Evolutionary conservation across 2,329 filamentous ascomycete genomes (phyloP), one percentile per base, ranked within the genome.

Genomic region (Scytalidium lignicola): DNA sequence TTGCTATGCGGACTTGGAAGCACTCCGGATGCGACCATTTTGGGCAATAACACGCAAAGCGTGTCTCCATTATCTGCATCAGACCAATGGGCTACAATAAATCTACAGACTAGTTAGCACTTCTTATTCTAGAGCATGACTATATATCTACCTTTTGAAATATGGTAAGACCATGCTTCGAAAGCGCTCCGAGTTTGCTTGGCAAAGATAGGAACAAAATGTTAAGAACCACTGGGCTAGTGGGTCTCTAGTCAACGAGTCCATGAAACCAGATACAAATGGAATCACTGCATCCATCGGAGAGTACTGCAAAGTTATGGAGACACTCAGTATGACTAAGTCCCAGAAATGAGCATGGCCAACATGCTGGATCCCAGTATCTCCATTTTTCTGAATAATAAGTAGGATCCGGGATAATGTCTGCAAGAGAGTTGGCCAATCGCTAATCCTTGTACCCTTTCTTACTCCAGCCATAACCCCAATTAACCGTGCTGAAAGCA

Each of bases 121-220:
- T 13, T 21, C 22, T 46, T 6, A 23, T 26, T 9, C 22, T 44
- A 15, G 18, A 13, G 3, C 40, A 26, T 17, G 10, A 41, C 5
- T 12, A 28, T 17, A 12, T 37, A 51, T 26, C 17, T 29, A 88
- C 79, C 81, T 89, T 65, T 95, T 88, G 58, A 97, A 90, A 50
- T 88, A 83, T 32, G 82, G 85, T 7, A 91, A 74, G 26, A 95
- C 77, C n/a, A 96, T 73, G 55, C 82, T 84, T 47, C 83, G 79
- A 62, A 97, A 99, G 37, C 88, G 79, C 47, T 85, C 79, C 1
- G 77, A 65, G 42, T 90, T 84, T 29, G 95, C 73, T 47, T 89
- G 79, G 0, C 88, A 85, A 57, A 93, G 84, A 46, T 88, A 84
- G 13, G 85, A 85, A 67, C 90, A 96, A 66, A 97, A 96, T 0